phyloP scores from a whole-genome alignment of 768 basidiomycete genomes.

The Auricularia heimuer region DNA sequence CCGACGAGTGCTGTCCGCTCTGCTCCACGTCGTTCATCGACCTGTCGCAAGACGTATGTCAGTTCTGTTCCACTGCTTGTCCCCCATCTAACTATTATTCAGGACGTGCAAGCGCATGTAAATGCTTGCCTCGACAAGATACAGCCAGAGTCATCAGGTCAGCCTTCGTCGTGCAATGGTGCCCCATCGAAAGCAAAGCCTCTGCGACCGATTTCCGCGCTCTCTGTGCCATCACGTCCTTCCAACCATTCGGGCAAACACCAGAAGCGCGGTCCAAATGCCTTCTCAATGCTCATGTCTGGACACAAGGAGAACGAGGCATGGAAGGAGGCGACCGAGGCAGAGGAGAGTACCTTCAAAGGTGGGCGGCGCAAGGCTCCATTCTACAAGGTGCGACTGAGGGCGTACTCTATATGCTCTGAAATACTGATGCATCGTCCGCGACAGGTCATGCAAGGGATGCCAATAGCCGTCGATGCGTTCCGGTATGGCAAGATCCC shows the following conservation, averaged over 20 bases:
- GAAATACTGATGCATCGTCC: background rate
- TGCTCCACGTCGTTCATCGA: conserved; percentile 22
- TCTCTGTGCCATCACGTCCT: conserved; percentile 14
- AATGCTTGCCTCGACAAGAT: conserved; percentile 42
- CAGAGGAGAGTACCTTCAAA: conserved; percentile 39
- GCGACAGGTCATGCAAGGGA: conserved; percentile 59
- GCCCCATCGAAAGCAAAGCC: conserved; percentile 8
- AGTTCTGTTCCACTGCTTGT: conserved; percentile 1
- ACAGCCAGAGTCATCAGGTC: background rate
- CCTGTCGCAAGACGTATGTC: conserved; percentile 19
- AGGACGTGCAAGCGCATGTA: conserved; percentile 48
- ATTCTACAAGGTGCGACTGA: conserved; percentile 73
- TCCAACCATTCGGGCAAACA: conserved; percentile 7
- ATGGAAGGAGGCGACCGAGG: conserved; percentile 70
- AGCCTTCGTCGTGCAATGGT: background rate
- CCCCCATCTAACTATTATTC: conserved; percentile 1
- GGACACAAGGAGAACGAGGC: conserved; percentile 68
- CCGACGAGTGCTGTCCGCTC: conserved; percentile 17
- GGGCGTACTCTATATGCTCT: background rate
- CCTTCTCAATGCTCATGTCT: conserved; percentile 86
- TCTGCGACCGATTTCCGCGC: conserved; percentile 14
- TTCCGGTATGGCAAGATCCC: conserved; percentile 92
- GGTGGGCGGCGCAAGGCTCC: conserved; percentile 66
- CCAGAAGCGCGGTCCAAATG: conserved; percentile 22
- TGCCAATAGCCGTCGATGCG: conserved; percentile 97